Evolutionary conservation across 768 basidiomycete genomes (phyloP), one percentile per base, ranked within the genome.

Genomic region (Mycena maculata): DNA sequence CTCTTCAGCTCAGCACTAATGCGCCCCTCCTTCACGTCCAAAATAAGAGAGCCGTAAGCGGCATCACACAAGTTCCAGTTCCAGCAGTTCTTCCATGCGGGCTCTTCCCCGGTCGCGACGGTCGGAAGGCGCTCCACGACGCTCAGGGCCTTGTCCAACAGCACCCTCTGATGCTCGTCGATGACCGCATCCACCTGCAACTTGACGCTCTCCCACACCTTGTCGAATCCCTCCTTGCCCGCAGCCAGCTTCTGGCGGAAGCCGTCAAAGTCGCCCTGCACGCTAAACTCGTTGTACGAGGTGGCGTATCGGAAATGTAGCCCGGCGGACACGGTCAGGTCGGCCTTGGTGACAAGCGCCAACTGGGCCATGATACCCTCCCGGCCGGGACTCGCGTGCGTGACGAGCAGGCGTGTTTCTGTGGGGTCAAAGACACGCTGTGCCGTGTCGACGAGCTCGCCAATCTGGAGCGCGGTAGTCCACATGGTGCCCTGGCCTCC

Each of bases 81-180:
- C 97, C 97, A 98, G 76, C 94, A 95, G 77, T 98, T 98, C 80
- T 98, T 99, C 98, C 98, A 99, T 0, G 94, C 90, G 4, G 92
- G 90, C 72, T 98, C 96, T 77, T 99, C 97, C 3, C 87, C 86
- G 3, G 86, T 83, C 11, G 85, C 82, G 1, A 86, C 82, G 10
- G 85, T 83, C 1, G 96, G 96, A 8, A 98, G 80, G 49, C 94
- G 88, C 72, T 93, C 92, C 36, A 95, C 84, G 36, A 98, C 94
- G 15, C 87, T 88, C 48, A 98, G 81, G 1, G 94, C 93, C 82
- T 98, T 98, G 79, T 95, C 91, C 27, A 99, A 84, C 22, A 97
- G 83, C 33, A 93, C 86, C 25, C 92, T 88, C 78, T 99, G 97
- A 67, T 94, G 85, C 4, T 96, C 94, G 75, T 96, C 95, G 77